Conservation (phyloP, 2,329 filamentous ascomycete species). For the Pseudogymnoascus destructans region DNA sequence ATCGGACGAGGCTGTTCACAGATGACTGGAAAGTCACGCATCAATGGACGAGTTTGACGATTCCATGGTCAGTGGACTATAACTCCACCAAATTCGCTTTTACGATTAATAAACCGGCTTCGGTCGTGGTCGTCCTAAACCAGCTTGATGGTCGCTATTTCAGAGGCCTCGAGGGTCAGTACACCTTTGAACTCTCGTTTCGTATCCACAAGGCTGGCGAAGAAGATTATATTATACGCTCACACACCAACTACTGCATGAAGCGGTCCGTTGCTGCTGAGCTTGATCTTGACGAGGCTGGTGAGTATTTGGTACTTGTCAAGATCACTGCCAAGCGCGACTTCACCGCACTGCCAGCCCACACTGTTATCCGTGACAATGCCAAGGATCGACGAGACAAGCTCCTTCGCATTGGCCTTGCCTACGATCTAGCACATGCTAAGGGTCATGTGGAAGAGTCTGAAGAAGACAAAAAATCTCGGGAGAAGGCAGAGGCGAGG, state of each 20-base stretch:
- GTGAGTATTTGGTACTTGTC: slow-evolving; percentile 44
- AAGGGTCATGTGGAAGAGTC: slow-evolving; percentile 43
- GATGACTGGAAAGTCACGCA: slow-evolving; percentile 46
- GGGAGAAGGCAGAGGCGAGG: slow-evolving; percentile 20
- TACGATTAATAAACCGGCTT: slow-evolving; percentile 40
- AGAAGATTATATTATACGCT: slow-evolving; percentile 47
- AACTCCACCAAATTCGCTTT: slow-evolving; percentile 47
- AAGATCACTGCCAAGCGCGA: slow-evolving; percentile 40
- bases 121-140: slow-evolving; percentile 45
- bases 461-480: slow-evolving; percentile 28
- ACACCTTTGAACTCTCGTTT: slow-evolving; percentile 34
- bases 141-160: slow-evolving; percentile 52
- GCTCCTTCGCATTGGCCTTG: slow-evolving; percentile 42
- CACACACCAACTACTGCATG: slow-evolving; percentile 46
- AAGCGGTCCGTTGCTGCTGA: slow-evolving; percentile 45
- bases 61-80: slow-evolving; percentile 49
- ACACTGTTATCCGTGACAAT: slow-evolving; percentile 46
- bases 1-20: slow-evolving; percentile 48
- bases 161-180: slow-evolving; percentile 46
- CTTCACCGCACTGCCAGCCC: slow-evolving; percentile 30
- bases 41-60: slow-evolving; percentile 48
- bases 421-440: slow-evolving; percentile 47
- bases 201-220: slow-evolving; percentile 38
- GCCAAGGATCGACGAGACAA: slow-evolving; percentile 31
- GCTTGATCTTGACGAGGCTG: slow-evolving; percentile 40